These are phyloP conservation scores for Berberis thunbergii DNA, from an alignment of 164 flowering plant species.

Conservation along the genomic window DNA sequence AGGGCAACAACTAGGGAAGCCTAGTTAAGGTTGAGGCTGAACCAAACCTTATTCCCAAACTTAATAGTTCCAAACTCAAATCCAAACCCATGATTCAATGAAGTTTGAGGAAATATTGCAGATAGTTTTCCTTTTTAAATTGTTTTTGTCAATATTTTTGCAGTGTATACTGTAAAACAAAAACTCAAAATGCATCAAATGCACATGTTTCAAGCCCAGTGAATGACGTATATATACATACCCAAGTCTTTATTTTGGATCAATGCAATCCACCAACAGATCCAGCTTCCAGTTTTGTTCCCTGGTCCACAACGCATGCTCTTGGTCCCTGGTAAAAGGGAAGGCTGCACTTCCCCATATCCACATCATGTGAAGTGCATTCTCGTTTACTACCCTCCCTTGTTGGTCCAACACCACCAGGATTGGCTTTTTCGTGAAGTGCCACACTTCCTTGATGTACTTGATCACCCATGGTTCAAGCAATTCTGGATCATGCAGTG, in stretches of 20 bases:
- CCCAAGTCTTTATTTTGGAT: constrained; percentile 29
- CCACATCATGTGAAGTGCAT: constrained; percentile 60
- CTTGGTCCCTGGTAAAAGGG: constrained; percentile 39
- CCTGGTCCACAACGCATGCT: constrained; percentile 38
- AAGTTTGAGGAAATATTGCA: too few species aligned
- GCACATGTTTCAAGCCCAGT: too few species aligned
- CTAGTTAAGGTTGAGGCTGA: too few species aligned
- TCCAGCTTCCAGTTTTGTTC: constrained; percentile 44
- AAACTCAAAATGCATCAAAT: too few species aligned
- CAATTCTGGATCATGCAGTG: constrained; percentile 32
- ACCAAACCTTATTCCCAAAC: too few species aligned
- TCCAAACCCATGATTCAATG: too few species aligned
- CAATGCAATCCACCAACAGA: constrained; percentile 43
- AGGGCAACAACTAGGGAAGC: too few species aligned
- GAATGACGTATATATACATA: constrained; percentile 5
- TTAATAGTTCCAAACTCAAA: too few species aligned
- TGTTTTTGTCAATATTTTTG: too few species aligned
- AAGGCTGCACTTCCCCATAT: constrained; percentile 53
- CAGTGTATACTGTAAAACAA: too few species aligned
- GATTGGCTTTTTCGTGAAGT: constrained; percentile 32
- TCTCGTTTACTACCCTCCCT: constrained; percentile 32
- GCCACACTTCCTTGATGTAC: constrained; percentile 53
- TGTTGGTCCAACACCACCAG: constrained; percentile 47
- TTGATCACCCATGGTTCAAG: constrained; percentile 33
- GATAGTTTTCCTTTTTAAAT: too few species aligned